Percentiles rank a stretch among this genome's conserved stretches.
phyloP scores from a whole-genome alignment of 1,139 yeast genomes.

The Pichia sp. region DNA sequence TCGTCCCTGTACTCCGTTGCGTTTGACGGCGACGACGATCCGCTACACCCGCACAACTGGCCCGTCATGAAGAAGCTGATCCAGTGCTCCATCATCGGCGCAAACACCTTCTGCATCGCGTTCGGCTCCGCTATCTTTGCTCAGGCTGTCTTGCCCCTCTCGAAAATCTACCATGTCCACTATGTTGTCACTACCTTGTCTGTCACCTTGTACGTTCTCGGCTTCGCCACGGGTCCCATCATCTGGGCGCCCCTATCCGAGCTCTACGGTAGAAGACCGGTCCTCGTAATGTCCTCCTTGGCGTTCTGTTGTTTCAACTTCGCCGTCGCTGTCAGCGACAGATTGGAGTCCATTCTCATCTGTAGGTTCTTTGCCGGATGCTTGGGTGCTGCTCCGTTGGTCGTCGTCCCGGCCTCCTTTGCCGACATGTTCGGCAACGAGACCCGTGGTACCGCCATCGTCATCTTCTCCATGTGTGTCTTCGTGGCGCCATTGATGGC shows the following conservation, averaged over 20 bases:
- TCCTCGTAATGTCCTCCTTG: constrained; percentile 50
- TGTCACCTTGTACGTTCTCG: constrained; percentile 68
- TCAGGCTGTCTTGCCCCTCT: constrained; percentile 42
- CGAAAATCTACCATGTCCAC: constrained; percentile 47
- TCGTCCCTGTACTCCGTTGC: constrained; percentile 50
- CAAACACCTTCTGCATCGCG: constrained; percentile 43
- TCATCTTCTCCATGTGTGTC: constrained; percentile 59
- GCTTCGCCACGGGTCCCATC: constrained; percentile 80
- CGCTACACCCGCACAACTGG: constrained; percentile 63
- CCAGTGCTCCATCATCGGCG: constrained; percentile 40
- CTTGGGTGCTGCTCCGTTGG: constrained; percentile 76
- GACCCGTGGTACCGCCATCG: constrained; percentile 66
- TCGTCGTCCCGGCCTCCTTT: constrained; percentile 78
- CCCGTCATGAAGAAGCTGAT: constrained; percentile 38
- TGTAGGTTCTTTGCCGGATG: constrained; percentile 75
- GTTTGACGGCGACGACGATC: constrained; percentile 59
- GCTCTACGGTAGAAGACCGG: constrained; percentile 62
- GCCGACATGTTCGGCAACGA: constrained; percentile 66
- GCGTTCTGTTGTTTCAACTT: constrained; percentile 59
- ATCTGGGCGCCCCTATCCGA: constrained; percentile 81
- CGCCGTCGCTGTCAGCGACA: constrained; percentile 69
- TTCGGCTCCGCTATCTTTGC: constrained; percentile 67
- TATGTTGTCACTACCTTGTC: constrained; percentile 57
- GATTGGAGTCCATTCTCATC: constrained; percentile 65
- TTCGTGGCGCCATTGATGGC: constrained; percentile 74